A percentile compares a stretch with the other conserved stretches of the same genome.
phyloP scores from a whole-genome alignment of 805 yeast genomes.

The Candida sithepensis region DNA sequence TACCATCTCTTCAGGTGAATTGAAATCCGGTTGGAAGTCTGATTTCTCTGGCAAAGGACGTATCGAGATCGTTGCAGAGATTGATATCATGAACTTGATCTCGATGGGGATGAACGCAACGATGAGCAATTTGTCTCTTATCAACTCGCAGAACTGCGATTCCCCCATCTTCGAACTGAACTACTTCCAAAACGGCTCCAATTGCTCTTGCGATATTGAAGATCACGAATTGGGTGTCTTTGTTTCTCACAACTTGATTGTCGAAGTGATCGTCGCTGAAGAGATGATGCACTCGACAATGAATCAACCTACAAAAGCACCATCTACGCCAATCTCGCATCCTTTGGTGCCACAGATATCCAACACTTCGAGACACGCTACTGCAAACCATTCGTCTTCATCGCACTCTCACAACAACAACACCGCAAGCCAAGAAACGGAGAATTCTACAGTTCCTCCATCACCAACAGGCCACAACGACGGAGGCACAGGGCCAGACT shows the following conservation, averaged over 20 bases:
- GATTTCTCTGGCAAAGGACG: constrained; percentile 78
- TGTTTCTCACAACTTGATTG: constrained; percentile 71
- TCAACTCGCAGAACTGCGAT: constrained; percentile 32
- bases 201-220: constrained; percentile 73
- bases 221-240: constrained; percentile 78
- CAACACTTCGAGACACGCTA: neutral
- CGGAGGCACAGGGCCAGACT: constrained; percentile 32
- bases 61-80: constrained; percentile 74
- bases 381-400: constrained; percentile 7
- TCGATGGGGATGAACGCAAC: constrained; percentile 42
- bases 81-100: constrained; percentile 54
- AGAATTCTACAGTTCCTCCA: no score
- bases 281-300: constrained; percentile 49
- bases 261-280: constrained; percentile 94
- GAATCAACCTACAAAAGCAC: constrained; percentile 25
- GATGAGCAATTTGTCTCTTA: constrained; percentile 24
- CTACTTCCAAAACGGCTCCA: constrained; percentile 33
- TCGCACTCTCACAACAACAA: constrained; percentile 1
- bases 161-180: constrained; percentile 27
- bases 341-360: constrained; percentile 17
- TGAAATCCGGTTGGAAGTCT: constrained; percentile 92
- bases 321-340: constrained; percentile 35
- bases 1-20: constrained; percentile 71
- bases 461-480: constrained; percentile 11
- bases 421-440: no score